phyloP scores from a whole-genome alignment of 768 basidiomycete genomes.

The Mycena amicta region DNA sequence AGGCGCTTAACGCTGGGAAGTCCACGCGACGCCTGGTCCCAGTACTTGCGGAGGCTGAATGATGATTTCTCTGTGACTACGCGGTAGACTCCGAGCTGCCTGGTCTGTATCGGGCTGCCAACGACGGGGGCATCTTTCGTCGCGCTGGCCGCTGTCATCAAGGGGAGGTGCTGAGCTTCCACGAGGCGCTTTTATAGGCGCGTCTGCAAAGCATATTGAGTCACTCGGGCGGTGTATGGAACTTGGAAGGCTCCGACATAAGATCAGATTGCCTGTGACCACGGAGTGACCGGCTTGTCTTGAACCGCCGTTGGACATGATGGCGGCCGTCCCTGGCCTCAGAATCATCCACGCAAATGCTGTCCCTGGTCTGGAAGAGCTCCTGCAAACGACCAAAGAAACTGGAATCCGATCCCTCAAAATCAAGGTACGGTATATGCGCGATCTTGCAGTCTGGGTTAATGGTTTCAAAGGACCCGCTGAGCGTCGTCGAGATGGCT shows the following conservation, averaged over 20 bases:
- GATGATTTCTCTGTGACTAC: slow-evolving; percentile 10
- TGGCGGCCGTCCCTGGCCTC: slow-evolving; percentile 4
- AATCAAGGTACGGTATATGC: slow-evolving; percentile 13
- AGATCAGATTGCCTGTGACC: no score
- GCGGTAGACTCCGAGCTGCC: slow-evolving; percentile 18
- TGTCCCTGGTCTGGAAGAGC: slow-evolving; percentile 13
- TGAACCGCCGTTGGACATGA: not conserved
- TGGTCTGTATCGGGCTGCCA: slow-evolving; percentile 1
- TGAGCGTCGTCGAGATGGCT: slow-evolving; percentile 53
- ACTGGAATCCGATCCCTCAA: slow-evolving; percentile 9
- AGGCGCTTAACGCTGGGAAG: slow-evolving; percentile 11
- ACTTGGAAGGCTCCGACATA: no score
- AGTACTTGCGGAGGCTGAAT: slow-evolving; percentile 4
- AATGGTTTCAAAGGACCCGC: slow-evolving; percentile 40
- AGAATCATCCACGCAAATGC: slow-evolving; percentile 5
- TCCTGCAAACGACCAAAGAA: slow-evolving; percentile 14
- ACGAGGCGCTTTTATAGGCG: no score
- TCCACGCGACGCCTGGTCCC: slow-evolving; percentile 7
- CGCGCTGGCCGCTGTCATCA: no score
- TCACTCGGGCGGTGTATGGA: no score
- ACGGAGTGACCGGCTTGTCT: not conserved
- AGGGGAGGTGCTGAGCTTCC: no score
- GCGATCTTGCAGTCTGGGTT: not conserved
- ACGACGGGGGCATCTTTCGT: no score
- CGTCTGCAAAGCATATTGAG: no score